Evolutionary conservation across 805 yeast genomes (phyloP).

Genomic region (Suhomyces sp.): DNA sequence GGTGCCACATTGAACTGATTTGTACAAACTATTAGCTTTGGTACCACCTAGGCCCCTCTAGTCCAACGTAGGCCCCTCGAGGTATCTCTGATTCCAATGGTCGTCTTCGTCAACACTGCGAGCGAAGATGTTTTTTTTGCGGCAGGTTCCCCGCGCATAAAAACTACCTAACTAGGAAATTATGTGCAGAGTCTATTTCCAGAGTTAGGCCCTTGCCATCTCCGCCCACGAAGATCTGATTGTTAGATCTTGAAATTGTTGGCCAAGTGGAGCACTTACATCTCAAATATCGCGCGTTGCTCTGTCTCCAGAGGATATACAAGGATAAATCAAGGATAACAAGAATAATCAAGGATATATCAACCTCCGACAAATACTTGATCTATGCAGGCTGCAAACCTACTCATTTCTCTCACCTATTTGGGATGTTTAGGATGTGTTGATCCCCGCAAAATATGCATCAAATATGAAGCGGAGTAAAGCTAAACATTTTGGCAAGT

Average conservation of each 20-base stretch:
- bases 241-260: not conserved
- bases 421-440: too few species aligned
- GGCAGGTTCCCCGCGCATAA: not conserved
- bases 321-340: too few species aligned
- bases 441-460: not conserved
- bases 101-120: not conserved
- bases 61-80: not conserved
- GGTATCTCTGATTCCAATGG: not conserved
- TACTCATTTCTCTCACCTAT: too few species aligned
- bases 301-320: not conserved
- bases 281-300: not conserved
- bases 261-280: not conserved
- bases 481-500: not conserved
- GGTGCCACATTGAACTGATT: not conserved
- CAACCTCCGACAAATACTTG: too few species aligned
- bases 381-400: too few species aligned
- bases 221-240: not conserved
- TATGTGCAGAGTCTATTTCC: not conserved
- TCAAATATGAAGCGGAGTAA: not conserved
- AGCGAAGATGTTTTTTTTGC: not conserved
- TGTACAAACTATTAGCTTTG: not conserved
- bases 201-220: not conserved
- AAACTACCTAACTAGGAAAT: not conserved
- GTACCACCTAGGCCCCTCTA: not conserved
- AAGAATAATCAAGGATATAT: too few species aligned